Evolutionary conservation across 148 eudicot genomes (phyloP).

Genomic region (Vaccinium darrowii): DNA sequence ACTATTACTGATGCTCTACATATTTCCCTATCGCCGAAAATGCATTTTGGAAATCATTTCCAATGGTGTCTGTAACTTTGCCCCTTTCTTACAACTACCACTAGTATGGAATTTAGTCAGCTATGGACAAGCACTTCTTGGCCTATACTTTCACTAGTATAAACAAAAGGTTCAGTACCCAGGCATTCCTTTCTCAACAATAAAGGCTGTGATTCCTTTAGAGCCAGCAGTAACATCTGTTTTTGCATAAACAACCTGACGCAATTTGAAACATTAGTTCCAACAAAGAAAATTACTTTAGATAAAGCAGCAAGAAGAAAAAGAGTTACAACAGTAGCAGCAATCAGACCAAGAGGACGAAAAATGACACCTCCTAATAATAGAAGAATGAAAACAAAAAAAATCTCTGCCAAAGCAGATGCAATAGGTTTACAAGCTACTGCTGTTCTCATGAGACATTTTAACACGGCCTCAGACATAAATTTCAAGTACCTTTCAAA

Average conservation of each 20-base stretch:
- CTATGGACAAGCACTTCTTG: not conserved
- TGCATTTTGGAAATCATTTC: no score
- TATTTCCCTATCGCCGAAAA: no score
- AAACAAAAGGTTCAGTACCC: slow-evolving; percentile 49
- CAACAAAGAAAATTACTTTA: not conserved
- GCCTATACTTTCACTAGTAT: not conserved
- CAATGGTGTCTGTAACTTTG: not conserved
- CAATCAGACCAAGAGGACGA: not conserved
- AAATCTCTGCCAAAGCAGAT: not conserved
- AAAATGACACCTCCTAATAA: not conserved
- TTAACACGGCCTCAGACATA: not conserved
- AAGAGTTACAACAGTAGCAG: not conserved
- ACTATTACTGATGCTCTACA: not conserved
- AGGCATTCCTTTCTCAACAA: slow-evolving; percentile 93
- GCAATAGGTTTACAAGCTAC: not conserved
- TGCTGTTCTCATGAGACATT: not conserved
- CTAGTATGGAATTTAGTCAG: not conserved
- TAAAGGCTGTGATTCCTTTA: slow-evolving; percentile 96
- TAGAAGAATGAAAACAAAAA: not conserved
- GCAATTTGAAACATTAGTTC: slow-evolving; percentile 17
- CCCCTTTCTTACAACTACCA: not conserved
- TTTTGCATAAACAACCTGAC: slow-evolving; percentile 92
- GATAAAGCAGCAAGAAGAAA: not conserved
- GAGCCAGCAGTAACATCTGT: slow-evolving; percentile 67
- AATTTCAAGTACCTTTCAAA: no score